Evolutionary conservation across 1,139 yeast genomes (phyloP).

Genomic region (Trichomonascaceae sp.): DNA sequence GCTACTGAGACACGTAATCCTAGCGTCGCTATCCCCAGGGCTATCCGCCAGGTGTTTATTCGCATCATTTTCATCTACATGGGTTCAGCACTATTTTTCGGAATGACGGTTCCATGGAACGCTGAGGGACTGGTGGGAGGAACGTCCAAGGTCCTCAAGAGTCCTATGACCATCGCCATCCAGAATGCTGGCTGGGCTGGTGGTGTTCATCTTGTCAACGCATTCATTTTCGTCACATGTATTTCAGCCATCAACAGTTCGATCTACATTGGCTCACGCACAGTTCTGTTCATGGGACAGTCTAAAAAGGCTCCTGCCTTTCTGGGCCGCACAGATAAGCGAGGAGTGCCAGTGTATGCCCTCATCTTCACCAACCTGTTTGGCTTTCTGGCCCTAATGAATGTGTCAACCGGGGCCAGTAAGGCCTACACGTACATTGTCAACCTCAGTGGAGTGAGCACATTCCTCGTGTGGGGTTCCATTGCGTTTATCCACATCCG

Average conservation of each 20-base stretch:
- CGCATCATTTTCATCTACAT: slow-evolving; percentile 75
- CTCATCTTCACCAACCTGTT: slow-evolving; percentile 32
- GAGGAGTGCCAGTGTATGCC: slow-evolving; percentile 49
- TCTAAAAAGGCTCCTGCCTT: slow-evolving; percentile 50
- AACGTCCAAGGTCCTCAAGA: slow-evolving; percentile 36
- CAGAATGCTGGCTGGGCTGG: slow-evolving; percentile 54
- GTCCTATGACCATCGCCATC: slow-evolving; percentile 70
- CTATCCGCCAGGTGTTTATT: slow-evolving; percentile 69
- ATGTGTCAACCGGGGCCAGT: slow-evolving; percentile 46
- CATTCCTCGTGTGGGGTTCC: slow-evolving; percentile 39
- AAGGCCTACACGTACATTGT: slow-evolving; percentile 75
- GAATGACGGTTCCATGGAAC: slow-evolving; percentile 68
- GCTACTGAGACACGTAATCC: slow-evolving; percentile 87
- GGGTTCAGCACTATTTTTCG: slow-evolving; percentile 66
- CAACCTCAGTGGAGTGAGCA: slow-evolving; percentile 55
- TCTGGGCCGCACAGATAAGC: slow-evolving; percentile 40
- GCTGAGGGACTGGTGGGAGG: slow-evolving; percentile 35
- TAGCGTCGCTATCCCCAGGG: slow-evolving; percentile 67
- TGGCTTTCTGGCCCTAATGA: slow-evolving; percentile 48
- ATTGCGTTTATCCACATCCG: slow-evolving; percentile 39
- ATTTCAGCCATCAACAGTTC: slow-evolving; percentile 67
- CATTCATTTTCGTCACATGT: slow-evolving; percentile 57
- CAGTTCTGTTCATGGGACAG: slow-evolving; percentile 42
- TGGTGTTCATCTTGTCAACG: slow-evolving; percentile 62
- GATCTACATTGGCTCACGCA: slow-evolving; percentile 50